phyloP scores from a whole-genome alignment of 257 asterid species.

The Anisodus acutangulus region DNA sequence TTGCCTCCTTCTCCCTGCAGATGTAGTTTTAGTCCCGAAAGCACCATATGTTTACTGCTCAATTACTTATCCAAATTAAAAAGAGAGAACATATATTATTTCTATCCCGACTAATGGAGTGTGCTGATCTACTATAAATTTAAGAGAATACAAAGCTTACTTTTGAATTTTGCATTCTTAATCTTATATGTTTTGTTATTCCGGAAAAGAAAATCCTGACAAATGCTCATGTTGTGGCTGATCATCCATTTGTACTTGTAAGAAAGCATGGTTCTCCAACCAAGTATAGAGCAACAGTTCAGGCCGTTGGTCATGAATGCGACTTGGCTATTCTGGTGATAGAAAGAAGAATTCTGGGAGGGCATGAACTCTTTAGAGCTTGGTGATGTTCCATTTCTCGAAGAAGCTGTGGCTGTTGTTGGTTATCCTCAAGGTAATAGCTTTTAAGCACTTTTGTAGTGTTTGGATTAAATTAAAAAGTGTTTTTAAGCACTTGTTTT shows the following conservation, averaged over 20 bases:
- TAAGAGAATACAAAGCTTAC: constrained; percentile 2
- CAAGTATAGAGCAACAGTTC: constrained; percentile 80
- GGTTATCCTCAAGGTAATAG: constrained; percentile 96
- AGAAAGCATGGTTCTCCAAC: constrained; percentile 94
- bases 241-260: constrained; percentile 92
- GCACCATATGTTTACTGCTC: no score
- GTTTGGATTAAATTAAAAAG: no score
- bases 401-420: constrained; percentile 96
- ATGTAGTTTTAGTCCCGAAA: no score
- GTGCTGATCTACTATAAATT: neutral
- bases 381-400: constrained; percentile 92
- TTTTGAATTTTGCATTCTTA: constrained; percentile 21
- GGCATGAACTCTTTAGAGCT: constrained; percentile 80
- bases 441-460: no score
- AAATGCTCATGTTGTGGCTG: constrained; percentile 99
- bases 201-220: constrained; percentile 82
- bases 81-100: no score
- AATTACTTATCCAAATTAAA: no score
- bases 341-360: constrained; percentile 91
- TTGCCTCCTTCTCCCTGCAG: no score
- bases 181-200: constrained; percentile 72
- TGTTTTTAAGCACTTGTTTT: no score
- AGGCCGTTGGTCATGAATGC: constrained; percentile 96
- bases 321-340: constrained; percentile 91
- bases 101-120: neutral